Conservation (phyloP, 164 flowering plant genomes). For the Stephania cephalantha region DNA sequence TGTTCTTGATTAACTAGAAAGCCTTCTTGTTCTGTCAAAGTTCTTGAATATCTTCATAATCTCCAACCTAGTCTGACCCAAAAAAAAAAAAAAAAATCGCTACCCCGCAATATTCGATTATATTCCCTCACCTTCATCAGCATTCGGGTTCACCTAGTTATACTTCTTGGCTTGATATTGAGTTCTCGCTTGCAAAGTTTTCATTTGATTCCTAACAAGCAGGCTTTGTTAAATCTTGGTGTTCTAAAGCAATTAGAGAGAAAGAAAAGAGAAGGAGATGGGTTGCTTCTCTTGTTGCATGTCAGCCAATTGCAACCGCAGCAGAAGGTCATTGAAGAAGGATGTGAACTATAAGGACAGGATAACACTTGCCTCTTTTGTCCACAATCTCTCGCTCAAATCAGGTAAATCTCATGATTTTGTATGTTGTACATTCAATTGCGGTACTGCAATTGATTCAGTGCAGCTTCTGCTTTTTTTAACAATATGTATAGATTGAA, state of each 20-base stretch:
- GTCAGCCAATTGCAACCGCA: conserved; percentile 12
- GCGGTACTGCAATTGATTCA: no score
- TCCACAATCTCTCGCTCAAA: conserved; percentile 58
- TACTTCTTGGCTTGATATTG: conserved; percentile 4
- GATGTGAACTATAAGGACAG: conserved; percentile 32
- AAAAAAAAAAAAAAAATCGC: no score
- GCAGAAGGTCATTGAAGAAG: conserved; percentile 32
- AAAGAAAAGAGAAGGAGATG: conserved; percentile 24
- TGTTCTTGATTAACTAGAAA: conserved; percentile 24
- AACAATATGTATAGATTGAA: no score
- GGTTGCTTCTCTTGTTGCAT: conserved; percentile 48
- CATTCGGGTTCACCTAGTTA: background rate
- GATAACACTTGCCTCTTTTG: conserved; percentile 31
- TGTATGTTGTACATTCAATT: background rate
- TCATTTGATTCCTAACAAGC: background rate
- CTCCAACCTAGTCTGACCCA: no score
- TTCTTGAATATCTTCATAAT: conserved; percentile 14
- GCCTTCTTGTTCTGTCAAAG: conserved; percentile 12
- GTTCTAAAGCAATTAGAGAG: background rate
- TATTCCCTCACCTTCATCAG: background rate
- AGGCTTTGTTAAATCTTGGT: background rate
- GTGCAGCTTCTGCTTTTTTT: no score
- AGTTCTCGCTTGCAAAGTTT: background rate
- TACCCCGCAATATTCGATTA: background rate
- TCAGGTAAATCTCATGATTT: conserved; percentile 29